Conservation (phyloP, 2,329 filamentous ascomycete genomes). For the Colletotrichum zoysiae region DNA sequence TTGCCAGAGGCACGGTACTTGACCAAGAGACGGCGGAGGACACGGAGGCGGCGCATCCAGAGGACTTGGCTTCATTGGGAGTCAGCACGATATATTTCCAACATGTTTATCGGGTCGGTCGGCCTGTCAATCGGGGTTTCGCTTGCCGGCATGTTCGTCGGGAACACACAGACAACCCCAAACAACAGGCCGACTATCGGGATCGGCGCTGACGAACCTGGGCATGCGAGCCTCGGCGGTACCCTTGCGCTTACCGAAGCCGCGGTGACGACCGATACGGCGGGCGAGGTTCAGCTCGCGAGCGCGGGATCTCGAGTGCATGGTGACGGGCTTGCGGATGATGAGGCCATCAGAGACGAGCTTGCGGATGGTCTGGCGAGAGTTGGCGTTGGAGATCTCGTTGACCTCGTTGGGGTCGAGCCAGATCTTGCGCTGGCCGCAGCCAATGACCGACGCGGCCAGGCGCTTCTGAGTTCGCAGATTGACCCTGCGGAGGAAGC, state of each 20-base stretch:
- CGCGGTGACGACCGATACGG: constrained; percentile 96
- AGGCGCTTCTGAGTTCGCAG: constrained; percentile 99
- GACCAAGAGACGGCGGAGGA: constrained; percentile 98
- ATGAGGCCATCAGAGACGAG: constrained; percentile 99
- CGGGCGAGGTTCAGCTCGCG: constrained; percentile 95
- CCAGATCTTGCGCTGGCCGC: constrained; percentile 99
- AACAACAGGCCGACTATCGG: constrained; percentile 1
- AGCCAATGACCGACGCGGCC: constrained; percentile 97
- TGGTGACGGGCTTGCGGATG: constrained; percentile 99
- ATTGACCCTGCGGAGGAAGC: constrained; percentile 82
- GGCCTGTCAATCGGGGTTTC: neutral
- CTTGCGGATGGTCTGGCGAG: constrained; percentile 99
- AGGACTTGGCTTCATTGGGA: constrained; percentile 81
- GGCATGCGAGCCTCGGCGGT: constrained; percentile 99
- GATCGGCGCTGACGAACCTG: constrained; percentile 71
- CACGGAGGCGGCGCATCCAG: constrained; percentile 99
- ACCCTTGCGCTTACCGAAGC: constrained; percentile 99
- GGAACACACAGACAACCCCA: neutral
- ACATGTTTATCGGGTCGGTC: neutral
- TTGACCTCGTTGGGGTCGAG: constrained; percentile 99
- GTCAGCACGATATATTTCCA: constrained; percentile 16
- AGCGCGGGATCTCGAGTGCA: constrained; percentile 98
- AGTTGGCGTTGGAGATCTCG: constrained; percentile 99
- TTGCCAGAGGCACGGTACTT: constrained; percentile 99
- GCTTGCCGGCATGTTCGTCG: neutral